Evolutionary conservation across 2,329 filamentous ascomycete species (phyloP).

Genomic region (Paracoccidioides brasiliensis): DNA sequence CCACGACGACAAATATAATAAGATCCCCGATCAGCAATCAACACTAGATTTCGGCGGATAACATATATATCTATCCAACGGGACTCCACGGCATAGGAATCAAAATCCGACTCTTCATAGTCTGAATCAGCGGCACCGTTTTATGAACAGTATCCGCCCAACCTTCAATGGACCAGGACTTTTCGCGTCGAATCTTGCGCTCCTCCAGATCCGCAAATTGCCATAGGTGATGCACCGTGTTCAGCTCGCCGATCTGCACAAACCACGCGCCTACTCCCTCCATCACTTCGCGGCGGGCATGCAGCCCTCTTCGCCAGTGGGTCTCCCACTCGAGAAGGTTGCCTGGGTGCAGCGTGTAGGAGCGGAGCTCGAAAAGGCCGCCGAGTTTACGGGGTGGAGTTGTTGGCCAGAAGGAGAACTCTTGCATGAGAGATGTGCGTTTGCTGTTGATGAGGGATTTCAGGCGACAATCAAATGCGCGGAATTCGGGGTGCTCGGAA

Average conservation of each 20-base stretch:
- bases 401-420: conserved; percentile 99
- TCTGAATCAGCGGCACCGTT: conserved; percentile 92
- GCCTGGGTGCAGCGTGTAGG: conserved; percentile 89
- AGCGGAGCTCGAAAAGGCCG: conserved; percentile 88
- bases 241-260: conserved; percentile 92
- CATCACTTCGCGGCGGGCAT: conserved; percentile 90
- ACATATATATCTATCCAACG: conserved; percentile 49
- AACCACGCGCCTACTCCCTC: conserved; percentile 98
- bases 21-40: too few species aligned
- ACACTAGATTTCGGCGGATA: too few species aligned
- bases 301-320: conserved; percentile 86
- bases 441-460: conserved; percentile 75
- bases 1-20: too few species aligned
- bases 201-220: conserved; percentile 96
- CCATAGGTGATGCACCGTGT: conserved; percentile 97
- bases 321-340: conserved; percentile 98
- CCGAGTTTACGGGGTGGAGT: conserved; percentile 79
- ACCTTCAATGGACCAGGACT: conserved; percentile 89
- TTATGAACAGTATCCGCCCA: conserved; percentile 98
- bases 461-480: conserved; percentile 71
- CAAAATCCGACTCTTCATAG: conserved; percentile 87
- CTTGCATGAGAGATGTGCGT: conserved; percentile 89
- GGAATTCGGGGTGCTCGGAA: conserved; percentile 67
- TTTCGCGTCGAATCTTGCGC: conserved; percentile 74
- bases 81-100: conserved; percentile 96